Conservation (phyloP, 1,139 yeast species). For the Debaryomycetaceae sp. region DNA sequence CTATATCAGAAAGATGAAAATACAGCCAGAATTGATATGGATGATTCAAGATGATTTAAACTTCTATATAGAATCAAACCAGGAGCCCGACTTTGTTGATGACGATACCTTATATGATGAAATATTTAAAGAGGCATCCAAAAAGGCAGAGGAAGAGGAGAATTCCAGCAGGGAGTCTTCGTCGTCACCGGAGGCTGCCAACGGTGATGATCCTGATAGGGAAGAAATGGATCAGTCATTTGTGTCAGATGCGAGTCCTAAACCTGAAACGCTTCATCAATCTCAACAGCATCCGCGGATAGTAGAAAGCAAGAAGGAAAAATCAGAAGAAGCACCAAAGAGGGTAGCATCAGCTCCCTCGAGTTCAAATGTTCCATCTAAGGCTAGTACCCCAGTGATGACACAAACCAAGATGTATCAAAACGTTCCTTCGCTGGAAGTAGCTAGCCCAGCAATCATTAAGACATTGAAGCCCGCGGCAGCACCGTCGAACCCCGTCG, state of each 20-base stretch:
- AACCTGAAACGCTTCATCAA: background rate
- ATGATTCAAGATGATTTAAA: conserved; percentile 41
- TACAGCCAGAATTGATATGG: conserved; percentile 33
- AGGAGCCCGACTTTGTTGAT: conserved; percentile 37
- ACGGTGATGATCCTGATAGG: background rate
- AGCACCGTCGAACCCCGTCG: conserved; percentile 61
- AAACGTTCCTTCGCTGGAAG: conserved; percentile 11
- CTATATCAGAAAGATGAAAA: conserved; percentile 26
- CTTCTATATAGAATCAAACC: conserved; percentile 36
- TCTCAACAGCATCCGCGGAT: background rate
- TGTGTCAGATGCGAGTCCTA: background rate
- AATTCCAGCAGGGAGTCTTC: background rate
- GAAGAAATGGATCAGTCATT: background rate
- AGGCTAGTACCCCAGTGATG: conserved; percentile 1
- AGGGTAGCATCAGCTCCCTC: background rate
- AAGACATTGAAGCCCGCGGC: conserved; percentile 65
- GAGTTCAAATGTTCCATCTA: background rate
- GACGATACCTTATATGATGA: conserved; percentile 44
- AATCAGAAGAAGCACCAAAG: background rate
- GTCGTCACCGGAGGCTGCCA: background rate
- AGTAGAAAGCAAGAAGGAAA: background rate
- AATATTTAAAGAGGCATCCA: conserved; percentile 27
- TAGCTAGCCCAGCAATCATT: conserved; percentile 30
- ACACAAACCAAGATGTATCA: background rate
- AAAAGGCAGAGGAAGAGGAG: conserved; percentile 2